Evolutionary conservation across 768 basidiomycete genomes (phyloP).

Genomic region (Daedaleopsis sinensis): DNA sequence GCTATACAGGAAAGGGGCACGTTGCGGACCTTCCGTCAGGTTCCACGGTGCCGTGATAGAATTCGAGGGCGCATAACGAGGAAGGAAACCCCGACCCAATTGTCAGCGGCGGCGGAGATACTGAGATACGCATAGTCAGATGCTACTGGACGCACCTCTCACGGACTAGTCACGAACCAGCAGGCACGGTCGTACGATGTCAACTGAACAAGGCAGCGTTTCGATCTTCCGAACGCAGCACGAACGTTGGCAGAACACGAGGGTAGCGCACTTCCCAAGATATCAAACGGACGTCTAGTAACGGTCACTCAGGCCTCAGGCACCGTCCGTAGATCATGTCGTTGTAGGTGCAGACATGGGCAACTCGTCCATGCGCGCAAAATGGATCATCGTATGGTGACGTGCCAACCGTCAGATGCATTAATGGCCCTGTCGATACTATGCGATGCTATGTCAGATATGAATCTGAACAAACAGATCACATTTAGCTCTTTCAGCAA

Average conservation of each 20-base stretch:
- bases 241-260: not conserved
- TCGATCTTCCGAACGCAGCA: not conserved
- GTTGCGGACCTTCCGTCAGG: not conserved
- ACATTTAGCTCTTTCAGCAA: too few species aligned
- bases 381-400: not conserved
- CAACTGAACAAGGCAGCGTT: not conserved
- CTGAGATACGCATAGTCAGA: too few species aligned
- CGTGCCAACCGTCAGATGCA: too few species aligned
- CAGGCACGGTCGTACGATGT: not conserved
- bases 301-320: not conserved
- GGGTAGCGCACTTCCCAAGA: not conserved
- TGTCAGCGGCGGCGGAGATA: not conserved
- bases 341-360: not conserved
- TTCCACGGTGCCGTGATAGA: not conserved
- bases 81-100: conserved; percentile 1
- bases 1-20: not conserved
- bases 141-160: not conserved
- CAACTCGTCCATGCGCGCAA: not conserved
- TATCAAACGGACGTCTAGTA: not conserved
- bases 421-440: too few species aligned
- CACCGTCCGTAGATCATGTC: not conserved
- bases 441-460: too few species aligned
- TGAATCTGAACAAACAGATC: too few species aligned
- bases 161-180: not conserved
- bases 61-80: too few species aligned